Evolutionary conservation across 345 rosid species (phyloP).

Genomic region (Syzygium aqueum): DNA sequence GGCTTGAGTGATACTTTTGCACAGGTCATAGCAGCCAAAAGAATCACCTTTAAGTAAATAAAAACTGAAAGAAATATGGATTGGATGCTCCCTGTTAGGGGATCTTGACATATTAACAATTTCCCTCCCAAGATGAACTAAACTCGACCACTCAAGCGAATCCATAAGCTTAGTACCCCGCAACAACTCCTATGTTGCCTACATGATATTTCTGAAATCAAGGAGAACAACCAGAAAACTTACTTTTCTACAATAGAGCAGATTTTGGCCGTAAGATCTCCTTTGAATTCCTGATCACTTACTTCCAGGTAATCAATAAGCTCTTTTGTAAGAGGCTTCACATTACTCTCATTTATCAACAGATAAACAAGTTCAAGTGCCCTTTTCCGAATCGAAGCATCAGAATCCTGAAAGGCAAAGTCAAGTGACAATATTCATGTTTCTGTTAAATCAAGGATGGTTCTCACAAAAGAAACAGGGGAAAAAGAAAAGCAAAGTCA

Average conservation of each 20-base stretch:
- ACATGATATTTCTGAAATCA: neutral
- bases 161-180: neutral
- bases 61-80: neutral
- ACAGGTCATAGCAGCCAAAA: neutral
- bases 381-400: constrained; percentile 97
- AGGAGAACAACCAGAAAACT: constrained; percentile 16
- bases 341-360: constrained; percentile 86
- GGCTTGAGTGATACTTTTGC: neutral
- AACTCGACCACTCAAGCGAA: neutral
- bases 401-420: constrained; percentile 62
- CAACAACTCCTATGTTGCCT: neutral
- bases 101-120: neutral
- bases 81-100: neutral
- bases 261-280: constrained; percentile 95
- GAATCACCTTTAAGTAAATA: neutral
- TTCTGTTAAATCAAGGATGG: constrained; percentile 1
- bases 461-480: neutral
- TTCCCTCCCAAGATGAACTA: neutral
- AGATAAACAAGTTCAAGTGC: constrained; percentile 88
- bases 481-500: neutral
- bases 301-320: constrained; percentile 93
- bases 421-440: neutral
- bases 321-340: constrained; percentile 83
- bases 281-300: constrained; percentile 94
- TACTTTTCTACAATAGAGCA: constrained; percentile 97